These are phyloP conservation scores for Aspergillus fijiensis DNA, from an alignment of 2,329 filamentous ascomycete genomes.

Conservation along the genomic window DNA sequence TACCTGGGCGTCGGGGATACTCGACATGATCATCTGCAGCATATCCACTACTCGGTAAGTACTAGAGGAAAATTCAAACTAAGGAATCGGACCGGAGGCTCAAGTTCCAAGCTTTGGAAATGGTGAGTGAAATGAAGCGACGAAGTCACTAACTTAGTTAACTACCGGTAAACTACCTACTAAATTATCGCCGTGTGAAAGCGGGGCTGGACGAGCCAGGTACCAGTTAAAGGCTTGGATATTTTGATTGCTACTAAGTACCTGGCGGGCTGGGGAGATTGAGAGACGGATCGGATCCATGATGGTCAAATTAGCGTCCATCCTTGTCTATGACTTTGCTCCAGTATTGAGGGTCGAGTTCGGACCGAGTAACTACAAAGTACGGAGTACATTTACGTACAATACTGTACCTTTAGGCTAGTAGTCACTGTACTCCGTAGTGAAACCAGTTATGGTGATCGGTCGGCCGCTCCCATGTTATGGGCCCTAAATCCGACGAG, in stretches of 20 bases:
- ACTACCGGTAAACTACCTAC: no score
- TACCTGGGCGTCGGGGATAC: neutral
- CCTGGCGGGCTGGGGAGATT: neutral
- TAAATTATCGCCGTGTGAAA: no score
- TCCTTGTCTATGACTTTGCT: neutral
- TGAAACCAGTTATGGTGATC: constrained; percentile 16
- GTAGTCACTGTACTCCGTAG: neutral
- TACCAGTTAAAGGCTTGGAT: no score
- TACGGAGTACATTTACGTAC: no score
- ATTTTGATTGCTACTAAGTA: neutral
- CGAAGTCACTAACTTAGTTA: no score
- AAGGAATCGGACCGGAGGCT: neutral
- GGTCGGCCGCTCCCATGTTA: constrained; percentile 13
- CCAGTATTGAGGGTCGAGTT: neutral
- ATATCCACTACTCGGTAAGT: neutral
- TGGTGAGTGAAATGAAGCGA: no score
- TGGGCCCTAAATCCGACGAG: constrained; percentile 11
- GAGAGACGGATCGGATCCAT: neutral
- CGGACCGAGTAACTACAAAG: no score
- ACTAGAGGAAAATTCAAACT: no score
- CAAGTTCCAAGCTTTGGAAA: no score
- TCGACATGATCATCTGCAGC: neutral
- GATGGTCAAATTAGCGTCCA: neutral
- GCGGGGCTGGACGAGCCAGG: no score
- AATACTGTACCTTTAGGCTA: no score